phyloP scores from a whole-genome alignment of 2,329 filamentous ascomycete species.

The Parastagonospora nodorum region DNA sequence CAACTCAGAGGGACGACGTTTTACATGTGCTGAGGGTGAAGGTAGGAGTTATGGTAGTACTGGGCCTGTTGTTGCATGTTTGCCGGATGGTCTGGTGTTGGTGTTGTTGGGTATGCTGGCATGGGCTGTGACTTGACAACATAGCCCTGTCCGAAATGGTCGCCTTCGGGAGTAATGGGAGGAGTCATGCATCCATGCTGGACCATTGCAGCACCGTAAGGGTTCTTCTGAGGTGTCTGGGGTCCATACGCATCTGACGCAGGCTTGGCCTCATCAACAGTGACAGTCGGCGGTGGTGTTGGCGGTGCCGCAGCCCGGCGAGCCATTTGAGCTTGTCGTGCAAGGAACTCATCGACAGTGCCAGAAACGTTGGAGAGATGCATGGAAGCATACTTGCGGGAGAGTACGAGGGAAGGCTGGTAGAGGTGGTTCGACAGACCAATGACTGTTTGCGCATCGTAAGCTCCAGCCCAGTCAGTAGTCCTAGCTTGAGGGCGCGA shows the following conservation, averaged over 20 bases:
- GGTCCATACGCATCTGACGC: conserved; percentile 60
- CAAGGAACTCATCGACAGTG: conserved; percentile 69
- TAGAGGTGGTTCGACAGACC: conserved; percentile 68
- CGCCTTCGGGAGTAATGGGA: conserved; percentile 78
- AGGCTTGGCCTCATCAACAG: conserved; percentile 55
- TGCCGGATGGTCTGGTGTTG: conserved; percentile 39
- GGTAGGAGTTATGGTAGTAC: conserved; percentile 43
- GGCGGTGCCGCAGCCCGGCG: conserved; percentile 52
- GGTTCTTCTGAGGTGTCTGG: conserved; percentile 79
- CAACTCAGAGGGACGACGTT: conserved; percentile 14
- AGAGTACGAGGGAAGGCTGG: conserved; percentile 69
- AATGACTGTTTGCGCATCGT: conserved; percentile 70
- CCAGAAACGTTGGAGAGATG: conserved; percentile 69
- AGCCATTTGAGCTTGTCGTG: conserved; percentile 60
- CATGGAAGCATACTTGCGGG: conserved; percentile 70
- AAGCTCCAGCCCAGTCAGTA: conserved; percentile 74
- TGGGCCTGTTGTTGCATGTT: conserved; percentile 38
- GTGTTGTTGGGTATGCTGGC: conserved; percentile 43
- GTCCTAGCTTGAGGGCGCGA: conserved; percentile 76
- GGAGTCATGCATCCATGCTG: conserved; percentile 81
- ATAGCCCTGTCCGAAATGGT: conserved; percentile 41
- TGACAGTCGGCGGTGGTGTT: conserved; percentile 64
- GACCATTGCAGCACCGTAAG: conserved; percentile 64
- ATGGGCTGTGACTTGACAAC: conserved; percentile 36
- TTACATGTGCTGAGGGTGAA: conserved; percentile 45